These are phyloP conservation scores for Colletotrichum tamarilloi DNA, from an alignment of 2,329 filamentous ascomycete genomes.

Conservation along the genomic window DNA sequence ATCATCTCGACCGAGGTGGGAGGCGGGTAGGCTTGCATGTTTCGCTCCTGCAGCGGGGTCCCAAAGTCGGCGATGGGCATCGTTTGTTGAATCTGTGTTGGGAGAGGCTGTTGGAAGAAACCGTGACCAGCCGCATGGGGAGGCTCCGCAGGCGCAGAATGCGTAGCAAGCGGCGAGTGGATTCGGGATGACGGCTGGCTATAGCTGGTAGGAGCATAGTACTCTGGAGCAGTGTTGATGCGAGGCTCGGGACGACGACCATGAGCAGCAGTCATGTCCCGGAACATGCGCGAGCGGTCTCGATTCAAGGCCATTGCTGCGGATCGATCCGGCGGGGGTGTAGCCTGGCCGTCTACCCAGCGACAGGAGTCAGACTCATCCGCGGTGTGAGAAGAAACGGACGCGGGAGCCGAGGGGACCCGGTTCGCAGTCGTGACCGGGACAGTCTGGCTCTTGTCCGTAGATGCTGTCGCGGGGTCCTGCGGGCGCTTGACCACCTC, in stretches of 20 bases:
- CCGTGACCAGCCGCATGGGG: background rate
- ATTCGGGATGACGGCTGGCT: constrained; percentile 25
- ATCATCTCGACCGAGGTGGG: constrained; percentile 30
- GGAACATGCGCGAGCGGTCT: constrained; percentile 31
- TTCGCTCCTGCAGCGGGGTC: constrained; percentile 14
- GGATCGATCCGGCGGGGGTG: constrained; percentile 25
- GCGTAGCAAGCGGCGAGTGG: constrained; percentile 24
- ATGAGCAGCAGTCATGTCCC: constrained; percentile 16
- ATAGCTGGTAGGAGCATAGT: constrained; percentile 26
- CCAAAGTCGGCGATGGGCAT: constrained; percentile 23
- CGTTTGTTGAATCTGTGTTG: constrained; percentile 13
- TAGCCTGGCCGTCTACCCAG: constrained; percentile 30
- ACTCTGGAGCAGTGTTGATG: constrained; percentile 7
- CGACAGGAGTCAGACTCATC: constrained; percentile 32
- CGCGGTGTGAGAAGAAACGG: constrained; percentile 25
- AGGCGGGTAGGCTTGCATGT: constrained; percentile 24
- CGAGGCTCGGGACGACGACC: constrained; percentile 21
- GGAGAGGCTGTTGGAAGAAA: constrained; percentile 26
- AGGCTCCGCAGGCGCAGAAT: constrained; percentile 16
- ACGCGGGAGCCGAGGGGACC: constrained; percentile 25
- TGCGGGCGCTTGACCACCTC: constrained; percentile 27
- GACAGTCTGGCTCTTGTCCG: background rate
- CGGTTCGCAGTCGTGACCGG: background rate
- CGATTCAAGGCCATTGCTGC: constrained; percentile 28
- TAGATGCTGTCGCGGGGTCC: background rate